Base-by-base conservation (phyloP, 805 yeast genomes). In the Candida odintsovae region DNA sequence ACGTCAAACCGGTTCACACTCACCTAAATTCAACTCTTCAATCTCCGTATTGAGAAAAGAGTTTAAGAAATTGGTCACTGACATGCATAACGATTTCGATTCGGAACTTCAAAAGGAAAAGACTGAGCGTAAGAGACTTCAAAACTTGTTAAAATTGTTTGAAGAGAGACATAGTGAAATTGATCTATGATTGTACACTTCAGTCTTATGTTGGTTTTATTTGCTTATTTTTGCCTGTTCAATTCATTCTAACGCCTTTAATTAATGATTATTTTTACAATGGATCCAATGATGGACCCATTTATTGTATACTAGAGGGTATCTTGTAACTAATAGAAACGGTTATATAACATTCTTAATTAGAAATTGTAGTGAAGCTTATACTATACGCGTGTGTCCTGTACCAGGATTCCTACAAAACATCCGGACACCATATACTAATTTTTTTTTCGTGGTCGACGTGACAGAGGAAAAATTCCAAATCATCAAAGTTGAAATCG, bases 31-130 rank as follows among this genome's bases (percentile, higher is more conserved):
- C 49, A 66, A 65, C 41, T 68, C 75, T 0, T 53, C 60, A 51
- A 77, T 77, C 35, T 75, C 82, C 0, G 80, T 83, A 3, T 66
- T 85, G 63, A 69, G 87, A 47, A 72, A 77, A 50, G 90, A 85
- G 62, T 85, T 84, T 66, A 83, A 78, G 62, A 82, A 78, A 54
- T 66, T 83, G 42, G 80, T 84, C 5, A 66, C 72, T 20, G 81
- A 79, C 36, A 76, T 83, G 47, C 86, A 82, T 50, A 76, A 73
- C 40, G 78, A 72, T 47, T 79, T 82, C 55, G 87, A 82, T 52
- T 57, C 67, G 11, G 86, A 83, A 51, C 61, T 85, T 40, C 69
- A 71, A 33, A 72, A 73, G 51, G 88, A 83, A 61, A 70, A 78
- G 38, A 63, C 70, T n/a, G 71, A 72, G 50, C 70, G 81, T 51